Conservation (phyloP, 2,329 filamentous ascomycete species). For the Drechslerella coelobrocha region DNA sequence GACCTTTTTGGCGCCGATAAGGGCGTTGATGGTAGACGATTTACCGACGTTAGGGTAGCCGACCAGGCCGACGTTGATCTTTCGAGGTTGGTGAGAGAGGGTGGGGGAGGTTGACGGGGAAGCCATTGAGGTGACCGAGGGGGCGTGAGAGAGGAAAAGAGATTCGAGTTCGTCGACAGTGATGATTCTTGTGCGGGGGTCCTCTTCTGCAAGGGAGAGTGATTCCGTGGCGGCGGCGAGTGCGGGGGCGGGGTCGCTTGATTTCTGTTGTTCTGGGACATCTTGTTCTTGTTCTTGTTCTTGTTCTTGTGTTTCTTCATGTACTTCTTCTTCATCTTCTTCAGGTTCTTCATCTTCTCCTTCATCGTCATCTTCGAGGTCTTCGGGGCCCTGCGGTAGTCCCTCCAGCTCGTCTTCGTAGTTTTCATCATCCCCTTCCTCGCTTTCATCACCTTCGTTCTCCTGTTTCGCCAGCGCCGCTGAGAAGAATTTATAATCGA, state of each 20-base stretch:
- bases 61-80: conserved; percentile 81
- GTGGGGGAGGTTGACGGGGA: conserved; percentile 16
- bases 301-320: no score
- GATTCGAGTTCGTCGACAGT: conserved; percentile 70
- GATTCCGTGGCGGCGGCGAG: conserved; percentile 48
- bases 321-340: conserved; percentile 54
- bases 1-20: conserved; percentile 98
- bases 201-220: conserved; percentile 55
- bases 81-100: conserved; percentile 19
- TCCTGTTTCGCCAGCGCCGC: conserved; percentile 87
- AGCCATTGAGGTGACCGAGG: conserved; percentile 7
- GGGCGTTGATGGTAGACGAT: conserved; percentile 97
- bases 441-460: conserved; percentile 61
- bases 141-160: conserved; percentile 38
- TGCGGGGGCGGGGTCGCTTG: conserved; percentile 55
- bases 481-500: conserved; percentile 96
- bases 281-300: conserved; percentile 55
- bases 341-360: conserved; percentile 1
- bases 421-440: conserved; percentile 58
- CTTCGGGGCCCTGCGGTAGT: conserved; percentile 61
- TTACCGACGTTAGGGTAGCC: conserved; percentile 99
- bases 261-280: conserved; percentile 56
- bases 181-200: conserved; percentile 56
- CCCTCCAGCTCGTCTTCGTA: conserved; percentile 63
- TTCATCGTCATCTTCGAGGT: conserved; percentile 56